phyloP scores from a whole-genome alignment of 805 yeast species.

The Metschnikowia anglica region DNA sequence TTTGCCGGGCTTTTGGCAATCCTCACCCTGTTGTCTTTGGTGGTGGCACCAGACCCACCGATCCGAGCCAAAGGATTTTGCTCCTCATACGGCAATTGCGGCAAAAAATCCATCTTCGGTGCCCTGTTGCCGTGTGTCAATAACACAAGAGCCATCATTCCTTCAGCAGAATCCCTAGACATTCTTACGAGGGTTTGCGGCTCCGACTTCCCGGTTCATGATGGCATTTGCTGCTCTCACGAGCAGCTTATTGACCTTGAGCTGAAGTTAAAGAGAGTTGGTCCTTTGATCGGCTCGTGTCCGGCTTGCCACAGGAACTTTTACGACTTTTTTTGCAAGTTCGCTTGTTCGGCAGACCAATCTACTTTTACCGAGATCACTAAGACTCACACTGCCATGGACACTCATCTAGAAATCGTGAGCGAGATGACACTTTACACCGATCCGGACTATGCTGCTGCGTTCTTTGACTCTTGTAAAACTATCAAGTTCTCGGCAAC shows the following conservation, averaged over 20 bases:
- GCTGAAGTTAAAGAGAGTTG: conserved; percentile 36
- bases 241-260: conserved; percentile 59
- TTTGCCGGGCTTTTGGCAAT: neutral
- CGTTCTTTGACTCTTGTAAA: conserved; percentile 80
- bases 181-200: conserved; percentile 70
- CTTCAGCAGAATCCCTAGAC: conserved; percentile 44
- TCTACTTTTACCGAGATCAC: conserved; percentile 70
- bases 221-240: conserved; percentile 66
- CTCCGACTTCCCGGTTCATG: conserved; percentile 51
- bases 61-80: conserved; percentile 42
- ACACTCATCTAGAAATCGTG: conserved; percentile 58
- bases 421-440: conserved; percentile 67
- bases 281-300: conserved; percentile 50
- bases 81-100: conserved; percentile 66
- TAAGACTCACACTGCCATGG: conserved; percentile 45
- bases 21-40: neutral
- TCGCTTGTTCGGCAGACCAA: conserved; percentile 89
- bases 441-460: conserved; percentile 56
- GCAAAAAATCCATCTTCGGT: conserved; percentile 78
- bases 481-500: conserved; percentile 90
- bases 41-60: neutral
- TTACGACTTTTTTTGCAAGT: conserved; percentile 77
- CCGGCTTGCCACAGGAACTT: conserved; percentile 92
- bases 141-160: conserved; percentile 47
- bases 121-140: conserved; percentile 75